These are phyloP conservation scores for Fraxinus sp. DNA, from an alignment of 305 asterid genomes.

Conservation along the genomic window DNA sequence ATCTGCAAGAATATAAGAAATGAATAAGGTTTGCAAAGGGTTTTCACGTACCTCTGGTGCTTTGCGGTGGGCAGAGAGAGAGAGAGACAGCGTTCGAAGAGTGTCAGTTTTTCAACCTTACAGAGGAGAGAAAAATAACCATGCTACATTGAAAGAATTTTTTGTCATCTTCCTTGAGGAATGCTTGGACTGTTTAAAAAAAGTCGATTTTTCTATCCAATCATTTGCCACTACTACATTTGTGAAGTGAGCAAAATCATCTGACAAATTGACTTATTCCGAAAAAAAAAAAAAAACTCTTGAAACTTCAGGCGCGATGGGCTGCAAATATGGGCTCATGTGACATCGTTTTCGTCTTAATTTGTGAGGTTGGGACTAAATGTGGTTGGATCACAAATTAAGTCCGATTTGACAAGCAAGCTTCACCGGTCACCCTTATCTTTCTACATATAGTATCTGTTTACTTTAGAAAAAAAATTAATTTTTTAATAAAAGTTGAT, in stretches of 20 bases:
- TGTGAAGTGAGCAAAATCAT: too few species aligned
- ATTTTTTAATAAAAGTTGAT: too few species aligned
- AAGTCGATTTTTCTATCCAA: too few species aligned
- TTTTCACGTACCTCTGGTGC: not conserved
- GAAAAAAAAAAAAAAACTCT: not conserved
- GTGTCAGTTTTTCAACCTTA: not conserved
- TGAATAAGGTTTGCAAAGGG: not conserved
- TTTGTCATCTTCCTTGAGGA: too few species aligned
- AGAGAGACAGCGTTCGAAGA: not conserved
- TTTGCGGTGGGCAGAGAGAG: not conserved
- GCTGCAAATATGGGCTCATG: not conserved
- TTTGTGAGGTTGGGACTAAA: not conserved
- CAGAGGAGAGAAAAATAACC: not conserved
- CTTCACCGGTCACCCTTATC: not conserved
- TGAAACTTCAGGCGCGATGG: not conserved
- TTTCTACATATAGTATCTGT: too few species aligned
- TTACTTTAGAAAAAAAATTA: too few species aligned
- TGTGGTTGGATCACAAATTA: not conserved
- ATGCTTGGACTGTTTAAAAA: too few species aligned
- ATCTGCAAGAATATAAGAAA: not conserved
- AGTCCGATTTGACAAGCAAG: not conserved
- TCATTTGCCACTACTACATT: too few species aligned
- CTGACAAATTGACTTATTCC: too few species aligned
- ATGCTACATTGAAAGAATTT: too few species aligned
- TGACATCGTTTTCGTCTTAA: not conserved